Percentiles rank a stretch among this genome's conserved stretches.
Conservation (phyloP, 441 rosid genomes). For the Syzygium syzygioides region DNA sequence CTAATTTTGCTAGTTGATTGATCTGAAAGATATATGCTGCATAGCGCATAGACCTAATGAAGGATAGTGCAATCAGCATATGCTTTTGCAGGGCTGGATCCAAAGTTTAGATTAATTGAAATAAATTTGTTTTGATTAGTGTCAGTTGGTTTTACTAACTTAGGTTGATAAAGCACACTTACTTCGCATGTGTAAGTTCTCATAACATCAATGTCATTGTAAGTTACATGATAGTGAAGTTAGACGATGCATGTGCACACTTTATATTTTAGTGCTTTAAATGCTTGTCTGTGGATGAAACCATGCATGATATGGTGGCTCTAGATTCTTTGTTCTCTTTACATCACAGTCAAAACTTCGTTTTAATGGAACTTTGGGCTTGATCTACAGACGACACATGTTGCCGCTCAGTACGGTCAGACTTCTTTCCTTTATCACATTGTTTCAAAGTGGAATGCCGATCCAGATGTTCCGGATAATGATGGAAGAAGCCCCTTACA, state of each 20-base stretch:
- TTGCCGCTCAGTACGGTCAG: slow-evolving; percentile 98
- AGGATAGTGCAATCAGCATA: background rate
- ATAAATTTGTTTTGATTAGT: background rate
- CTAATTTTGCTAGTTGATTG: background rate
- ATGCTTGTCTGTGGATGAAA: background rate
- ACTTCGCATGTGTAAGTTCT: background rate
- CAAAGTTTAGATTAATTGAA: background rate
- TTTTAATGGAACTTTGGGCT: slow-evolving; percentile 7
- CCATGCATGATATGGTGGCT: background rate
- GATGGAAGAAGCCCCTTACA: slow-evolving; percentile 94
- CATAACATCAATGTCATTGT: background rate
- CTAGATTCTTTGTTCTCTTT: background rate
- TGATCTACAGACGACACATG: slow-evolving; percentile 75
- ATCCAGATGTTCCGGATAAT: slow-evolving; percentile 83
- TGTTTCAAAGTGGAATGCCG: slow-evolving; percentile 97
- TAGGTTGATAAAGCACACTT: background rate
- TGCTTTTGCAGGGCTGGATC: background rate
- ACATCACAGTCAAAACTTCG: background rate
- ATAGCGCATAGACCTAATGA: background rate
- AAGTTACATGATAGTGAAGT: background rate
- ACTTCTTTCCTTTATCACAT: slow-evolving; percentile 86
- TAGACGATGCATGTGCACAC: background rate
- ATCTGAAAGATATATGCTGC: background rate
- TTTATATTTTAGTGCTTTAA: background rate
- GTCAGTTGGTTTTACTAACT: background rate